These are phyloP conservation scores for Globisporangium iwayamae DNA, from an alignment of 352 stramenopile species.

Conservation along the genomic window DNA sequence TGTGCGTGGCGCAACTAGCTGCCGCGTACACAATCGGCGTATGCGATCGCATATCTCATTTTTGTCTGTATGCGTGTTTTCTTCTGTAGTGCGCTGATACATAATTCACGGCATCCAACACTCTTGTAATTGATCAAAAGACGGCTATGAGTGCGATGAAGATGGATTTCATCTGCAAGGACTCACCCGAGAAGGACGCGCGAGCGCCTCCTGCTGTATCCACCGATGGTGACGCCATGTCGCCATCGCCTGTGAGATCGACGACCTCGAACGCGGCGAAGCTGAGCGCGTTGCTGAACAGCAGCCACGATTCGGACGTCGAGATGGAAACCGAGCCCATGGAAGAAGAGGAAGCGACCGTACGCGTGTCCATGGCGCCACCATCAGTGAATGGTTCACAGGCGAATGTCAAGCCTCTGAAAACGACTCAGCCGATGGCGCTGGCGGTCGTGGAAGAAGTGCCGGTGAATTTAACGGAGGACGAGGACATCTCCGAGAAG, in stretches of 20 bases:
- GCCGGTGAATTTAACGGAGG: constrained; percentile 25
- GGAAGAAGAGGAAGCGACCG: constrained; percentile 11
- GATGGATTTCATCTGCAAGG: constrained; percentile 80
- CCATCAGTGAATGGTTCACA: constrained; percentile 5
- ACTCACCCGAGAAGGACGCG: constrained; percentile 27
- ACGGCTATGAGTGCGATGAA: constrained; percentile 63
- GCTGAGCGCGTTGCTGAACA: constrained; percentile 39
- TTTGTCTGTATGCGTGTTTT: not conserved
- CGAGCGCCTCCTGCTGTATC: not conserved
- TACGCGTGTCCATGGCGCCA: constrained; percentile 19
- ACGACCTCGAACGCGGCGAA: constrained; percentile 27
- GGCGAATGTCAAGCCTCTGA: not conserved
- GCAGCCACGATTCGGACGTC: constrained; percentile 29
- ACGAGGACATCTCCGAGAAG: constrained; percentile 29
- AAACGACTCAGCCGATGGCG: not conserved
- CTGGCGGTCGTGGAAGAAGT: constrained; percentile 14
- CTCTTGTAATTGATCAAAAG: too few species aligned
- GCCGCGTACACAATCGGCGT: not conserved
- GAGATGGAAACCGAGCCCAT: constrained; percentile 22
- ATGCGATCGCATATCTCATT: not conserved
- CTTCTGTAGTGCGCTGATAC: not conserved
- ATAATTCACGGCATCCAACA: not conserved
- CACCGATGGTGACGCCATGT: not conserved
- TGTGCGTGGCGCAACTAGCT: not conserved
- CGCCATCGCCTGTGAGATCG: not conserved